Evolutionary conservation across 306 rosid species (phyloP).

Genomic region (Leucaena leucocephala): DNA sequence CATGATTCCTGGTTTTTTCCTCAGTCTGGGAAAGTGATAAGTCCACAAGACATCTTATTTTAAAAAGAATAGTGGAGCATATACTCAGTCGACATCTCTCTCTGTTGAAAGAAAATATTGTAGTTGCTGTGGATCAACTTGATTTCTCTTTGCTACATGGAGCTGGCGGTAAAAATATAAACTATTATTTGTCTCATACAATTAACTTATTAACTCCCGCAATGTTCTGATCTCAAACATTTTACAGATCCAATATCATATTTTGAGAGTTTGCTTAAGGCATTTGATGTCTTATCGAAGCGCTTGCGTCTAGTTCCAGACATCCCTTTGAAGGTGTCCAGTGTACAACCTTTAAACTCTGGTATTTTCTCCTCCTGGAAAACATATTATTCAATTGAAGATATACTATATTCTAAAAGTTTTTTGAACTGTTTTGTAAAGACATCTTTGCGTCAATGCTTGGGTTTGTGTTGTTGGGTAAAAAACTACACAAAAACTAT

Average conservation of each 20-base stretch:
- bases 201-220: constrained; percentile 1
- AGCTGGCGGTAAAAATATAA: constrained; percentile 53
- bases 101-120: constrained; percentile 62
- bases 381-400: constrained; percentile 20
- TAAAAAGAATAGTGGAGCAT: constrained; percentile 72
- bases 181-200: constrained; percentile 22
- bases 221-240: constrained; percentile 29
- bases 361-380: constrained; percentile 53
- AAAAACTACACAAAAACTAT: not conserved
- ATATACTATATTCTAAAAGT: not conserved
- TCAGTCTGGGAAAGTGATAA: constrained; percentile 86
- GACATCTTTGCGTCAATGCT: constrained; percentile 11
- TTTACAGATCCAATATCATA: constrained; percentile 70
- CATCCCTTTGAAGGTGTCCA: constrained; percentile 90
- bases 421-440: too few relatives aligned
- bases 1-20: constrained; percentile 10
- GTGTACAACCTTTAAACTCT: constrained; percentile 84
- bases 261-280: constrained; percentile 72
- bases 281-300: constrained; percentile 74
- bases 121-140: constrained; percentile 79
- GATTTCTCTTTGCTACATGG: constrained; percentile 89
- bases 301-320: constrained; percentile 70
- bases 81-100: constrained; percentile 82
- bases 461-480: not conserved
- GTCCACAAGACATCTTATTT: constrained; percentile 74